phyloP scores from a whole-genome alignment of 2,329 filamentous ascomycete species.

The Pseudocercospora cruenta region DNA sequence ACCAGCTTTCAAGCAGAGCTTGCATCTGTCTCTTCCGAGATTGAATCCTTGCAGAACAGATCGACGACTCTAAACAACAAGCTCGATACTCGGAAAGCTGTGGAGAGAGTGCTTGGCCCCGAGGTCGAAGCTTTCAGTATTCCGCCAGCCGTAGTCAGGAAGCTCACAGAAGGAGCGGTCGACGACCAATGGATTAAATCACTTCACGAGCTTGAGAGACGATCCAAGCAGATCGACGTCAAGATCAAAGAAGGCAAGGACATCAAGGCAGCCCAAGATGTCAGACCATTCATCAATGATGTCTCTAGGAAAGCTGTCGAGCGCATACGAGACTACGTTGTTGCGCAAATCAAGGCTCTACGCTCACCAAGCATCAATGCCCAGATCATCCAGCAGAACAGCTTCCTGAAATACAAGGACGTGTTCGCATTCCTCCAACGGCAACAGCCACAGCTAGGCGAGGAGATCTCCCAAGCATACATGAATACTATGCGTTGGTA shows the following conservation, averaged over 20 bases:
- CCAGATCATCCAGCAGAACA: constrained; percentile 93
- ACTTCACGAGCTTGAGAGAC: constrained; percentile 80
- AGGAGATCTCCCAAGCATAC: constrained; percentile 90
- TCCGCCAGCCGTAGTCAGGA: constrained; percentile 78
- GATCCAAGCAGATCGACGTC: constrained; percentile 71
- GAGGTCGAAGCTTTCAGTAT: constrained; percentile 91
- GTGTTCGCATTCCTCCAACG: constrained; percentile 82
- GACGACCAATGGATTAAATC: constrained; percentile 88
- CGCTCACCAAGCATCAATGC: constrained; percentile 96
- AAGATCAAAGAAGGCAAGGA: constrained; percentile 63
- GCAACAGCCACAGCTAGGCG: constrained; percentile 79
- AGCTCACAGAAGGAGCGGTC: constrained; percentile 84
- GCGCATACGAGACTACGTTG: constrained; percentile 90
- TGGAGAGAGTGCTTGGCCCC: constrained; percentile 84
- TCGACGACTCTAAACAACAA: constrained; percentile 82
- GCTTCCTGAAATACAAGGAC: constrained; percentile 85
- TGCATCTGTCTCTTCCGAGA: constrained; percentile 88
- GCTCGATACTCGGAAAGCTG: constrained; percentile 83
- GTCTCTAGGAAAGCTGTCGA: constrained; percentile 88
- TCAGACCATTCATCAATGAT: constrained; percentile 82
- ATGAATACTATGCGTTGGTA: constrained; percentile 99
- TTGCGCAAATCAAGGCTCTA: constrained; percentile 90
- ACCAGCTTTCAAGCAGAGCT: constrained; percentile 93
- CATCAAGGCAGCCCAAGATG: constrained; percentile 78
- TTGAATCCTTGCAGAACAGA: constrained; percentile 86